Conservation (phyloP, 2,329 filamentous ascomycete genomes). For the Pezicula neosporulosa region DNA sequence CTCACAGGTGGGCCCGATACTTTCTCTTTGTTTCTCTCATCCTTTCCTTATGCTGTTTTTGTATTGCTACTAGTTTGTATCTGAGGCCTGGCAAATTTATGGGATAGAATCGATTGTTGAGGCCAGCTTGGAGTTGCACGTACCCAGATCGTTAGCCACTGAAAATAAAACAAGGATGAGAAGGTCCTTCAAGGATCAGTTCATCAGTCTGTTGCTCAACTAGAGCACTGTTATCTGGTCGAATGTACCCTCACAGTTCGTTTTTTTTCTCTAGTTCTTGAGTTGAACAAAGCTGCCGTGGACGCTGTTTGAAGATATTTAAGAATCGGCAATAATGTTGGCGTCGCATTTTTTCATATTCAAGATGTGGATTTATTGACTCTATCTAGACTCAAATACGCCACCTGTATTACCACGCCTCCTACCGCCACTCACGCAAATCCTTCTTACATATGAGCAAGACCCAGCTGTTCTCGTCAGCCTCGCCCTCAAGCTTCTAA, state of each 20-base stretch:
- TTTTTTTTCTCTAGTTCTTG: too few relatives aligned
- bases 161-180: too few relatives aligned
- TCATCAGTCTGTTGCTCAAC: too few relatives aligned
- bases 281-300: too few relatives aligned
- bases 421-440: conserved; percentile 49
- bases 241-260: too few relatives aligned
- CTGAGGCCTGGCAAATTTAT: too few relatives aligned
- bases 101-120: too few relatives aligned
- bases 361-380: conserved; percentile 4
- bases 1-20: conserved; percentile 41
- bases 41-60: neutral
- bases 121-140: too few relatives aligned
- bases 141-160: too few relatives aligned
- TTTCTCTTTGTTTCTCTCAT: neutral
- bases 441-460: conserved; percentile 47
- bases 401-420: conserved; percentile 47
- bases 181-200: too few relatives aligned
- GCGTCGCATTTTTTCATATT: neutral
- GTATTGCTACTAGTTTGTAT: neutral
- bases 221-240: too few relatives aligned
- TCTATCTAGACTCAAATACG: conserved; percentile 45
- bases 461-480: conserved; percentile 49
- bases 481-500: conserved; percentile 53
- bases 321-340: neutral
- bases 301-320: neutral